Evolutionary conservation across 768 basidiomycete genomes (phyloP).

Genomic region (Pisolithus tinctorius): DNA sequence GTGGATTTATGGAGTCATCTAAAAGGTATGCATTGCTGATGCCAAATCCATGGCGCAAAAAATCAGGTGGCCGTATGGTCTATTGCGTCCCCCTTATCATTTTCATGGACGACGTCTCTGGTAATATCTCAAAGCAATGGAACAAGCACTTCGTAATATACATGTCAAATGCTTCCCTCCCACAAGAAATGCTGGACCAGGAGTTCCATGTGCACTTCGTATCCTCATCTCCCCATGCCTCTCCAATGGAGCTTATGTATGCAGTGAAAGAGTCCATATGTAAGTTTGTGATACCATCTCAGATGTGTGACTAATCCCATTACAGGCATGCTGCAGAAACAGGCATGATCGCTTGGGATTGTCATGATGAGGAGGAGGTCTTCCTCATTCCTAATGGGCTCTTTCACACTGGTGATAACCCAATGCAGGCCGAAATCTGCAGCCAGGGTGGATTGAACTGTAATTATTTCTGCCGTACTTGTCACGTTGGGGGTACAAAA

Average conservation of each 20-base stretch:
- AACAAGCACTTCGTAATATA: slow-evolving; percentile 42
- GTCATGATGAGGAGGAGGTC: too few relatives aligned
- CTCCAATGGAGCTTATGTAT: slow-evolving; percentile 32
- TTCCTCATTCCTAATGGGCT: too few relatives aligned
- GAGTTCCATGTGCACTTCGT: slow-evolving; percentile 18
- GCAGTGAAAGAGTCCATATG: slow-evolving; percentile 28
- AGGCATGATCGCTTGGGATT: too few relatives aligned
- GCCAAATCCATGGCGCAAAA: neutral
- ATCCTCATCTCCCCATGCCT: slow-evolving; percentile 32
- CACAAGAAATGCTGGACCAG: slow-evolving; percentile 25
- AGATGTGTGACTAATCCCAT: too few relatives aligned
- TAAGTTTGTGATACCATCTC: too few relatives aligned
- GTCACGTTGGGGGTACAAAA: too few relatives aligned
- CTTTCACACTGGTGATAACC: too few relatives aligned
- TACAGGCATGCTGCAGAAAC: too few relatives aligned
- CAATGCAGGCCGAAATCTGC: too few relatives aligned
- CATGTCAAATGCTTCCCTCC: slow-evolving; percentile 31
- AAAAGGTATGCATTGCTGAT: neutral
- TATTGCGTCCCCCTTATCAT: neutral
- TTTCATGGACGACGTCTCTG: slow-evolving; percentile 35
- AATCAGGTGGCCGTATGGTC: neutral
- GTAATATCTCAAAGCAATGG: slow-evolving; percentile 38
- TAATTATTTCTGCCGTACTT: too few relatives aligned
- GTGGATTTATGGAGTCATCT: neutral
- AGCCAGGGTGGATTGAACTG: too few relatives aligned